Conservation (phyloP, 495 filamentous ascomycete genomes). For the Oidiodendron maius region DNA sequence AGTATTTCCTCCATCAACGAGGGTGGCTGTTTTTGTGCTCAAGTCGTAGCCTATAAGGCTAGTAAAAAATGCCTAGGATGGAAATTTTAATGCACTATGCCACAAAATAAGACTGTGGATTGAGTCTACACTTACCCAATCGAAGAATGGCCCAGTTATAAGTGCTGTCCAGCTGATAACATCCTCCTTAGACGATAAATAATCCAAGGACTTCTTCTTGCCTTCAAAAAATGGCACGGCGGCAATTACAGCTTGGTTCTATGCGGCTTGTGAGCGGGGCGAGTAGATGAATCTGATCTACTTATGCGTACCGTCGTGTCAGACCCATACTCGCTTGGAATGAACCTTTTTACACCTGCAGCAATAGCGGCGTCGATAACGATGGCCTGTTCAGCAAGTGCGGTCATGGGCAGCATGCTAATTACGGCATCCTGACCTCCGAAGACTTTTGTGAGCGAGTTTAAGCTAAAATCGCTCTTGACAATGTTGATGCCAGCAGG, state of each 20-base stretch:
- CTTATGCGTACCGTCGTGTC: slow-evolving; percentile 31
- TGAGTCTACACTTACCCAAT: slow-evolving; percentile 32
- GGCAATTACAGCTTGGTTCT: slow-evolving; percentile 8
- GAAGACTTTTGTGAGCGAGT: slow-evolving; percentile 44
- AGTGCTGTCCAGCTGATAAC: slow-evolving; percentile 39
- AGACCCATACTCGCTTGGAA: slow-evolving; percentile 59
- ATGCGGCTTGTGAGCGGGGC: slow-evolving; percentile 24
- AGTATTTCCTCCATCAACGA: slow-evolving; percentile 34
- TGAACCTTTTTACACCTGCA: slow-evolving; percentile 52
- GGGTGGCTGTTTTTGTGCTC: slow-evolving; percentile 30
- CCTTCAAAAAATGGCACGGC: slow-evolving; percentile 33
- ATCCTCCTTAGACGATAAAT: slow-evolving; percentile 25
- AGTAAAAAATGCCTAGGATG: neutral
- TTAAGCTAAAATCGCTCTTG: slow-evolving; percentile 48
- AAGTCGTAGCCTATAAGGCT: slow-evolving; percentile 33
- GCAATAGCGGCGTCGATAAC: slow-evolving; percentile 56
- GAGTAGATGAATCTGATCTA: slow-evolving; percentile 19
- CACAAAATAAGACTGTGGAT: neutral
- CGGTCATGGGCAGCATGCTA: slow-evolving; percentile 35
- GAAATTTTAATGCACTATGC: slow-evolving; percentile 6
- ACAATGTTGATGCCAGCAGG: slow-evolving; percentile 30
- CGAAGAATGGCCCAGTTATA: slow-evolving; percentile 39
- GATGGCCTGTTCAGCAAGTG: slow-evolving; percentile 33
- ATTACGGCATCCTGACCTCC: slow-evolving; percentile 53
- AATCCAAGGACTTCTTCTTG: slow-evolving; percentile 38